A percentile compares a stretch with the other conserved stretches of the same genome.
Conservation (phyloP, 192 early-diverging fungal genomes). For the Linnemannia elongata region DNA sequence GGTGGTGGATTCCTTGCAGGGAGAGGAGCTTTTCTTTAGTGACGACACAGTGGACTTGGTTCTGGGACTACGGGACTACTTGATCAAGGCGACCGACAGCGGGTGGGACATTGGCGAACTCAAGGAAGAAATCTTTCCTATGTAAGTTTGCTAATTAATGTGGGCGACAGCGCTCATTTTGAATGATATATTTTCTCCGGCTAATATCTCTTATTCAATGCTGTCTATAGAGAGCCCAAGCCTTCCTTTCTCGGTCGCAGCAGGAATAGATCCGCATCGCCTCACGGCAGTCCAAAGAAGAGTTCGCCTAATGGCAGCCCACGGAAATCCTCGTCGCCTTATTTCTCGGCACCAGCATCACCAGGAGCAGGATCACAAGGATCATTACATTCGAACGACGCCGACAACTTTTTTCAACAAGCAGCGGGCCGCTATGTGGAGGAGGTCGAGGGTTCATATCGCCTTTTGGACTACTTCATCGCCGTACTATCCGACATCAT, state of each 20-base stretch:
- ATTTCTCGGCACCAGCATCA: conserved; percentile 18
- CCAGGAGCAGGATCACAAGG: conserved; percentile 30
- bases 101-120: conserved; percentile 50
- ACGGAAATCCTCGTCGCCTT: conserved; percentile 1
- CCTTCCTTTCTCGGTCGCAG: conserved; percentile 12
- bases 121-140: conserved; percentile 35
- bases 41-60: conserved; percentile 48
- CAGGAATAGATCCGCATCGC: conserved; percentile 39
- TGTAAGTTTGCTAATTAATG: conserved; percentile 23
- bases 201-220: background rate
- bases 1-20: conserved; percentile 31
- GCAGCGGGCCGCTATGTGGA: conserved; percentile 21
- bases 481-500: conserved; percentile 63
- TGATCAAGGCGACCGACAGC: conserved; percentile 28
- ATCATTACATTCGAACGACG: conserved; percentile 31
- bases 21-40: conserved; percentile 33
- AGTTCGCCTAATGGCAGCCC: conserved; percentile 7
- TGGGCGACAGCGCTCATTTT: background rate
- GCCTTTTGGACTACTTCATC: conserved; percentile 57
- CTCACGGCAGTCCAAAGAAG: conserved; percentile 24
- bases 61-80: conserved; percentile 25
- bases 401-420: conserved; percentile 33
- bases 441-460: conserved; percentile 39
- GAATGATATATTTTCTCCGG: background rate
- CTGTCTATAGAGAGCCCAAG: conserved; percentile 14